These are phyloP conservation scores for Lablab purpureus DNA, from an alignment of 306 rosid genomes.

Conservation along the genomic window DNA sequence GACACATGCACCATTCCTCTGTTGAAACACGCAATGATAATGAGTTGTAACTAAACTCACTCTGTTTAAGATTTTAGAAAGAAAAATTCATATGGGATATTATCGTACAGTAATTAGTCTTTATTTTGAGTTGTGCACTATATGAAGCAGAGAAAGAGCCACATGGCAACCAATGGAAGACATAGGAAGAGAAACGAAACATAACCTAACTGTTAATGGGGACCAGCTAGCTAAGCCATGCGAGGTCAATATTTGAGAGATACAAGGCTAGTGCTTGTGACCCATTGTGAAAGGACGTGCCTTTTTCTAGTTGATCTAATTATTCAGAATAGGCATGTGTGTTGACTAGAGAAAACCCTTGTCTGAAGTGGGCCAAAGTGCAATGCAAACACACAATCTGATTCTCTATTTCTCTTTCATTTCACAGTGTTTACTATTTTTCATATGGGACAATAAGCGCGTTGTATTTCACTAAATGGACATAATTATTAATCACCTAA, in stretches of 20 bases:
- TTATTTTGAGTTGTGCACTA: slow-evolving; percentile 37
- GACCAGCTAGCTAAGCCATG: slow-evolving; percentile 42
- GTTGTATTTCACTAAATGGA: not conserved
- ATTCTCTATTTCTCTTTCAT: not conserved
- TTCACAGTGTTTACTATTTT: not conserved
- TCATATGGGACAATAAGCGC: not conserved
- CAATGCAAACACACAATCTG: slow-evolving; percentile 12
- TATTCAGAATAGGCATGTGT: slow-evolving; percentile 47
- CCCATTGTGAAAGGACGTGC: slow-evolving; percentile 35
- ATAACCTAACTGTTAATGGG: slow-evolving; percentile 37
- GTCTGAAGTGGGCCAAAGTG: slow-evolving; percentile 28
- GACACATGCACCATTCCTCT: not conserved
- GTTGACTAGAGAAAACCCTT: slow-evolving; percentile 46
- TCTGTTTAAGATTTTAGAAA: not conserved
- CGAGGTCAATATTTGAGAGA: slow-evolving; percentile 32
- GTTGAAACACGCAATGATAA: not conserved
- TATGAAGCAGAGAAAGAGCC: slow-evolving; percentile 49
- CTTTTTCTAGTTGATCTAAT: slow-evolving; percentile 44
- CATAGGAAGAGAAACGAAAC: slow-evolving; percentile 25
- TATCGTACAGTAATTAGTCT: not conserved
- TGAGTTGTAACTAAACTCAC: not conserved
- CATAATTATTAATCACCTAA: slow-evolving; percentile 9
- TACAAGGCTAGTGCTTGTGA: slow-evolving; percentile 26
- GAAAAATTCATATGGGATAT: not conserved
- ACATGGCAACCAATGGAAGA: slow-evolving; percentile 42